Base-by-base conservation (phyloP, 2,329 filamentous ascomycete species). In the Fusarium chuoi region DNA sequence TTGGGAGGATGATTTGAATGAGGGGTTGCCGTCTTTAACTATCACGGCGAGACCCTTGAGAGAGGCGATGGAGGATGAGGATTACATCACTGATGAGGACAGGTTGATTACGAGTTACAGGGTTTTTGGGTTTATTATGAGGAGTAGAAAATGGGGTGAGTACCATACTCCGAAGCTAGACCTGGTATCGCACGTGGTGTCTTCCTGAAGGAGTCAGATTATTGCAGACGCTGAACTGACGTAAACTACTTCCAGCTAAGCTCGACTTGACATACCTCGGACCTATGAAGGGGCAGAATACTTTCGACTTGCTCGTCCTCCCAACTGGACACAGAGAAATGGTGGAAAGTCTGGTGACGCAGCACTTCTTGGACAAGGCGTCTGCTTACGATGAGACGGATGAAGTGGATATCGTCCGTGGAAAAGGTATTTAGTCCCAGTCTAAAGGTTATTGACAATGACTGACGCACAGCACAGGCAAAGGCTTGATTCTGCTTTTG, bases 381-480 rank as follows among this genome's bases (percentile, higher is more conserved):
- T 60, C 57, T 4, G 7, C 57, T 22, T 39, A 22, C 15, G 26
- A 52, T 18, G 57, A 51, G 8, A 39, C 35, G 7, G 57, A 60
- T 12, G 57, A 60, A 17, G 42, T 51, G 0, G 44, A 60, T 3
- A 51, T 60, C 1, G 57, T 60, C 15, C 44, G 44, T 0, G 57
- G 57, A 1, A 60, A 60, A 8, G 57, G 45, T 58, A 6, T 3
- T 1, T 4, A 7, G 7, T 9, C 2, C 7, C 10, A 15, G 0
- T 12, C 20, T 4, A 3, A 24, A 6, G 2, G 4, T 5, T 2
- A 0, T 7, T 18, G 15, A 20, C 3, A 7, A 20, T 1, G 0
- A 2, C 28, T 46, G 3, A 57, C 17, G 36, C 0, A 3, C 1
- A 28, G 8, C 3, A 0, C 0, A 51, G 67, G 67, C 1, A 71